phyloP scores from a whole-genome alignment of 73 alveolate genomes.

The Tetrahymena elliotti region DNA sequence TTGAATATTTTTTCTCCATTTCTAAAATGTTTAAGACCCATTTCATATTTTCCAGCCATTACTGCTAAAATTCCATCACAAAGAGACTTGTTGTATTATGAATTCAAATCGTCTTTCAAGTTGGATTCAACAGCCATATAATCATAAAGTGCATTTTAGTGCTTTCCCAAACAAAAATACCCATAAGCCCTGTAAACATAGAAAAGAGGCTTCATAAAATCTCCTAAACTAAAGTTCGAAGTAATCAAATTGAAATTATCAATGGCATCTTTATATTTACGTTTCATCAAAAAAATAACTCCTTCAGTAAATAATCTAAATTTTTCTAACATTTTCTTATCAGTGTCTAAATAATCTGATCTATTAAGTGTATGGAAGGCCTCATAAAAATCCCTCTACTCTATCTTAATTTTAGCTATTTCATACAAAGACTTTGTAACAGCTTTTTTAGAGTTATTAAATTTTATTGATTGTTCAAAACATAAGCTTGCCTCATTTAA shows the following conservation, averaged over 20 bases:
- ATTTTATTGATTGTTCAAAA: conserved; percentile 46
- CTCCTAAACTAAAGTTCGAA: conserved; percentile 18
- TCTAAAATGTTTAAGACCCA: conserved; percentile 26
- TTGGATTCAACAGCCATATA: conserved; percentile 7
- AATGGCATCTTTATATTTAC: conserved; percentile 41
- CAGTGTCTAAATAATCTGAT: conserved; percentile 29
- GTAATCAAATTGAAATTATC: conserved; percentile 3
- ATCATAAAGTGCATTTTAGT: conserved; percentile 48
- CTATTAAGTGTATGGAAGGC: conserved; percentile 50
- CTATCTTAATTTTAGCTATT: conserved; percentile 42
- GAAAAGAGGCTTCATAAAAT: conserved; percentile 34
- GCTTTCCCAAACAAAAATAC: conserved; percentile 21
- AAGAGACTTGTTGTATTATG: conserved; percentile 25
- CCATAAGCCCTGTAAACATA: conserved; percentile 51
- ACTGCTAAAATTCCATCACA: conserved; percentile 46
- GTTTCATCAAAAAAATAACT: conserved; percentile 37
- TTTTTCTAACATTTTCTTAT: conserved; percentile 20
- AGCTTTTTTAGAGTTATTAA: conserved; percentile 33
- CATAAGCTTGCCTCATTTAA: conserved; percentile 34
- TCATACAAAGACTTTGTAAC: conserved; percentile 45
- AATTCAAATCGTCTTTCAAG: conserved; percentile 9
- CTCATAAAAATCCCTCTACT: conserved; percentile 46
- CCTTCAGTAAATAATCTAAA: conserved; percentile 45
- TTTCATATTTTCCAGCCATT: conserved; percentile 7
- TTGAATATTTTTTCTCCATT: conserved; percentile 31